phyloP scores from a whole-genome alignment of 108 stramenopile species.

The Stephanodiscus triporus region DNA sequence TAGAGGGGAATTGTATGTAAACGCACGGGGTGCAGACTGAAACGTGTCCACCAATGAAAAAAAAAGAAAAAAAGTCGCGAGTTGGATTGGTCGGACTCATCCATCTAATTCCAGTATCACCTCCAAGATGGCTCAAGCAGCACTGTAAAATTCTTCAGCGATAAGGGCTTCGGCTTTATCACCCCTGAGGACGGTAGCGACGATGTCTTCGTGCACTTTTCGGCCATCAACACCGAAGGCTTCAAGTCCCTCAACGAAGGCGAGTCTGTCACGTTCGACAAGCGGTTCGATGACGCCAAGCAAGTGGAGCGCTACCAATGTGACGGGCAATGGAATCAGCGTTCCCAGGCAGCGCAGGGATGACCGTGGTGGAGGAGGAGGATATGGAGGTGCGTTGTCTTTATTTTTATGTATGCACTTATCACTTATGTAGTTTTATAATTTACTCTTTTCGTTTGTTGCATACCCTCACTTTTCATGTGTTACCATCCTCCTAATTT shows the following conservation, averaged over 20 bases:
- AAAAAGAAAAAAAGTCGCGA: no score
- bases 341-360: neutral
- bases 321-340: neutral
- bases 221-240: slow-evolving; percentile 64
- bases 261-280: slow-evolving; percentile 18
- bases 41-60: no score
- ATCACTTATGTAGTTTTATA: no score
- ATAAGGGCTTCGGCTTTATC: slow-evolving; percentile 45
- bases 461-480: no score
- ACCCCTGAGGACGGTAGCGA: slow-evolving; percentile 60
- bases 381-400: no score
- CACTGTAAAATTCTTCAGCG: slow-evolving; percentile 39
- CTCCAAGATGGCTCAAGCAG: slow-evolving; percentile 4
- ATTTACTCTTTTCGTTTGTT: no score
- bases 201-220: slow-evolving; percentile 80
- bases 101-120: no score
- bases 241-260: slow-evolving; percentile 70
- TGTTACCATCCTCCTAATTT: neutral
- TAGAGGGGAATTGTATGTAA: no score
- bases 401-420: no score
- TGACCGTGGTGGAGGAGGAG: neutral
- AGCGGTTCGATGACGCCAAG: neutral
- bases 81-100: no score
- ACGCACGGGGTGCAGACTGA: no score
- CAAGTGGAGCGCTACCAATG: neutral